Percentiles rank a stretch among this genome's conserved stretches.
phyloP scores from a whole-genome alignment of 495 filamentous ascomycete species.

The Neurospora sublineolata region DNA sequence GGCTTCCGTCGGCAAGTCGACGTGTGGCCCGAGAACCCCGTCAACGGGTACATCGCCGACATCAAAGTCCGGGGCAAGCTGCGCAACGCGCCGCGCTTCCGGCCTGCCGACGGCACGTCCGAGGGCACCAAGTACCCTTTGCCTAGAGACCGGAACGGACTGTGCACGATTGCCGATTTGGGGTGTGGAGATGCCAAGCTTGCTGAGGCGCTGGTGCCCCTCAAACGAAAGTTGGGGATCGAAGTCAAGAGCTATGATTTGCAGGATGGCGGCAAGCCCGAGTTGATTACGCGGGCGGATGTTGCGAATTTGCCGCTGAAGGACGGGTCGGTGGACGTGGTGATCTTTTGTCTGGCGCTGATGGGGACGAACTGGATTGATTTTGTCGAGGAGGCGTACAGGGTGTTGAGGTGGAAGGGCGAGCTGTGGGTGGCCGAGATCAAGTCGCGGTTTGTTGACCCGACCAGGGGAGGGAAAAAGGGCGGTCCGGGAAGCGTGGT shows the following conservation, averaged over 20 bases:
- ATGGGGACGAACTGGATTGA: conserved; percentile 98
- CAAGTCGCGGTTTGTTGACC: conserved; percentile 75
- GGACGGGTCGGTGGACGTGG: conserved; percentile 65
- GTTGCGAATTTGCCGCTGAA: conserved; percentile 68
- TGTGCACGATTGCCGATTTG: conserved; percentile 69
- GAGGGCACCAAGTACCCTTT: conserved; percentile 16
- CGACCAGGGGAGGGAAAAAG: conserved; percentile 15
- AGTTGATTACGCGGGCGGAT: conserved; percentile 70
- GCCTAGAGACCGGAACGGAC: conserved; percentile 33
- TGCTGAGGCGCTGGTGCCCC: conserved; percentile 55
- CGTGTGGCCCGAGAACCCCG: conserved; percentile 91
- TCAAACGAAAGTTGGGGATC: conserved; percentile 28
- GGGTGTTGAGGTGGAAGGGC: conserved; percentile 78
- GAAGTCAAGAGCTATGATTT: conserved; percentile 38
- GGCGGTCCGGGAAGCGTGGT: conserved; percentile 39
- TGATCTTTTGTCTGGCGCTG: conserved; percentile 86
- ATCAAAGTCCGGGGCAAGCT: conserved; percentile 45
- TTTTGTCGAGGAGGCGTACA: conserved; percentile 90
- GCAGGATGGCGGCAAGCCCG: conserved; percentile 45
- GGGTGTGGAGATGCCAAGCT: conserved; percentile 53
- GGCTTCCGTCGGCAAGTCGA: conserved; percentile 91
- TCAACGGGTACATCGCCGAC: conserved; percentile 63
- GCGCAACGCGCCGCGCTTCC: conserved; percentile 27
- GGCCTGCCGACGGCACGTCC: neutral
- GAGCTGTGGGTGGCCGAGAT: conserved; percentile 97